Percentiles rank a stretch among this genome's conserved stretches.
Evolutionary conservation across 2,329 filamentous ascomycete species (phyloP).

Genomic region (Thelonectria discophora): DNA sequence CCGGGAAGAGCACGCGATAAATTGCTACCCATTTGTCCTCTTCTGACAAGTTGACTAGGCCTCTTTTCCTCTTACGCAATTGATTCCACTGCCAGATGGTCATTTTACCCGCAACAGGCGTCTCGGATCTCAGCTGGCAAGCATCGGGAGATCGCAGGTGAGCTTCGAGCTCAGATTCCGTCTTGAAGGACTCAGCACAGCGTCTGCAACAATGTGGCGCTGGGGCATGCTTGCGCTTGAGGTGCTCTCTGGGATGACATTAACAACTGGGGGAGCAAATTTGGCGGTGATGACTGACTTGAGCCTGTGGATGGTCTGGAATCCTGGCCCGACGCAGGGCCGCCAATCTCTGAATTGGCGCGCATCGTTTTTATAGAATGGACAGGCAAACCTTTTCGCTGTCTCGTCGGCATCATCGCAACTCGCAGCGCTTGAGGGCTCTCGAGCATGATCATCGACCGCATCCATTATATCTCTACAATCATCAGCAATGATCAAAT

Average conservation of each 20-base stretch:
- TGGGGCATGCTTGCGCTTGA: background rate
- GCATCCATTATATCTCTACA: background rate
- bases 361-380: background rate
- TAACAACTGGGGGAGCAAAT: background rate
- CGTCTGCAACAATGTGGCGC: background rate
- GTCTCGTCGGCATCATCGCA: background rate
- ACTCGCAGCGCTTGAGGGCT: background rate
- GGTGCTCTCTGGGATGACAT: background rate
- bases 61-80: background rate
- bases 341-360: background rate
- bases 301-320: background rate
- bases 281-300: background rate
- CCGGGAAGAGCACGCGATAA: background rate
- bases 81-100: background rate
- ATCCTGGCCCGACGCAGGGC: slow-evolving; percentile 1
- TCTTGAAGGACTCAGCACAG: background rate
- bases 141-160: background rate
- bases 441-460: background rate
- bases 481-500: background rate
- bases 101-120: background rate
- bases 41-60: background rate
- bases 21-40: background rate
- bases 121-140: background rate
- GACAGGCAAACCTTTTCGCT: background rate
- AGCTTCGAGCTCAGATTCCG: background rate